These are phyloP conservation scores for Cordyceps farinosa DNA, from an alignment of 2,329 filamentous ascomycete genomes.

Conservation along the genomic window DNA sequence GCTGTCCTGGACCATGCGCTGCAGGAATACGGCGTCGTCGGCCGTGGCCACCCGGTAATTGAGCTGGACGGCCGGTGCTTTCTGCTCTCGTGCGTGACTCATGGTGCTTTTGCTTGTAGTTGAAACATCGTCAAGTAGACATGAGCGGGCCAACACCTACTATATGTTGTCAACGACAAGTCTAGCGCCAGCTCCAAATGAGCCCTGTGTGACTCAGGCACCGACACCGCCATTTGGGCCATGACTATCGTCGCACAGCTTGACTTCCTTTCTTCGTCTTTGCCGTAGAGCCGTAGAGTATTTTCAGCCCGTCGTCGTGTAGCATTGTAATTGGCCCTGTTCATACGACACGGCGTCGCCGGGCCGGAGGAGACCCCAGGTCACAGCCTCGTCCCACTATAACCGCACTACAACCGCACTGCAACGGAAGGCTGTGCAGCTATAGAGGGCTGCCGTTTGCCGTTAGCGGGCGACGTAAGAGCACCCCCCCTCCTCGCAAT, in stretches of 20 bases:
- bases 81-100: not conserved
- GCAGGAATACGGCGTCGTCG: not conserved
- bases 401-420: not conserved
- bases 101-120: not conserved
- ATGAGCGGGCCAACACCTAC: too few relatives aligned
- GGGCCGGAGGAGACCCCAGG: not conserved
- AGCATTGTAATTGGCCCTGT: not conserved
- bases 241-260: too few relatives aligned
- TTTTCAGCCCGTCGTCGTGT: not conserved
- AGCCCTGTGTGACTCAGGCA: not conserved
- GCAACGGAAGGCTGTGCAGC: not conserved
- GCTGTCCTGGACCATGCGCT: slow-evolving; percentile 2
- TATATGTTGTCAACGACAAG: too few relatives aligned
- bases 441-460: not conserved
- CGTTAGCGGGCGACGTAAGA: not conserved
- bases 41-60: not conserved
- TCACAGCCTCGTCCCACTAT: not conserved
- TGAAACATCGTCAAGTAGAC: too few relatives aligned
- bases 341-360: not conserved
- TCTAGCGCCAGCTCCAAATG: too few relatives aligned
- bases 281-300: too few relatives aligned
- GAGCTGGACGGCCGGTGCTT: not conserved
- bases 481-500: not conserved
- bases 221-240: too few relatives aligned
- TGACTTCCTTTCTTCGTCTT: too few relatives aligned